These are phyloP conservation scores for Podila clonocystis DNA, from an alignment of 192 early-diverging fungal species.

Conservation along the genomic window DNA sequence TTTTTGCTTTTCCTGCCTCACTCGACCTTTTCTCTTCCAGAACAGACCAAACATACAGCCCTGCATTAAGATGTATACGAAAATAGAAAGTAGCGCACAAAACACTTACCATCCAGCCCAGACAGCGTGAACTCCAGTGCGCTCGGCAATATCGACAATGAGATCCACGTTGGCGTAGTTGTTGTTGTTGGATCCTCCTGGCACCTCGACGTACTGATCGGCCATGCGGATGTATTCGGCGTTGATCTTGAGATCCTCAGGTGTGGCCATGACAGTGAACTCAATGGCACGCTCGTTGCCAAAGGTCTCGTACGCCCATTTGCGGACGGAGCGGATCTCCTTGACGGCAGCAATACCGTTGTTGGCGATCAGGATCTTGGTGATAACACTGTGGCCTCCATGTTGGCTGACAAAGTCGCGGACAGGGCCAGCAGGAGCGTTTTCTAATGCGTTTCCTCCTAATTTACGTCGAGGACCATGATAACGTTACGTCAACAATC, in stretches of 20 bases:
- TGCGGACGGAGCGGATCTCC: constrained; percentile 96
- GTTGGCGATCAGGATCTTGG: constrained; percentile 97
- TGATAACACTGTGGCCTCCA: constrained; percentile 89
- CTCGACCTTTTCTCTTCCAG: no score
- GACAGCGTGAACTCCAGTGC: constrained; percentile 93
- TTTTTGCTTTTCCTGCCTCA: no score
- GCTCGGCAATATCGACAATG: constrained; percentile 98
- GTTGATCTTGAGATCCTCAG: constrained; percentile 96
- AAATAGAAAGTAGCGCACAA: background rate
- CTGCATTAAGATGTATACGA: background rate
- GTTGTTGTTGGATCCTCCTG: constrained; percentile 97
- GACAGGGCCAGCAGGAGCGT: constrained; percentile 70
- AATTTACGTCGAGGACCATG: background rate
- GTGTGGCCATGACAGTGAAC: constrained; percentile 98
- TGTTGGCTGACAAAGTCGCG: constrained; percentile 81
- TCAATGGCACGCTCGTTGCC: constrained; percentile 95
- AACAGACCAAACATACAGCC: background rate
- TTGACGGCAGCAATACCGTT: constrained; percentile 99
- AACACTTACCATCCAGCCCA: constrained; percentile 92
- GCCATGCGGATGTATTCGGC: constrained; percentile 99
- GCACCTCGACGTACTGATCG: constrained; percentile 98
- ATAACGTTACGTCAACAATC: background rate
- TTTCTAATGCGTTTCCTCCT: constrained; percentile 78
- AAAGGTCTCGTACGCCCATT: constrained; percentile 99
- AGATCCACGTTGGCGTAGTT: constrained; percentile 99